phyloP scores from a whole-genome alignment of 2,329 filamentous ascomycete species.

The Penicillium sp. region DNA sequence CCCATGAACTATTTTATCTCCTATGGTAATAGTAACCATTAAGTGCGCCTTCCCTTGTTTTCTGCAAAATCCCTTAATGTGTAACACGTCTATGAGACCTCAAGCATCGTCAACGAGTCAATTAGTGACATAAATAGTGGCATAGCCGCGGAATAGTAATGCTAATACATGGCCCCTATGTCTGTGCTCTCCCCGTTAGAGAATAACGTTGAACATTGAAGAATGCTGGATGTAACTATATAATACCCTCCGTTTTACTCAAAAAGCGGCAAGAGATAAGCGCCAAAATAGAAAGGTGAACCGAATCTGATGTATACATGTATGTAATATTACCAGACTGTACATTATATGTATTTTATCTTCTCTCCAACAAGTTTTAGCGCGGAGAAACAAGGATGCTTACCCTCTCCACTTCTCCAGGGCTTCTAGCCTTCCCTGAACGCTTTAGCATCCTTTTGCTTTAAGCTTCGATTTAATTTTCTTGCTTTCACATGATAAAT shows the following conservation, averaged over 20 bases:
- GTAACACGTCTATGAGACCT: no score
- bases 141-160: background rate
- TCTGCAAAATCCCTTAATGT: no score
- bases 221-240: background rate
- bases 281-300: background rate
- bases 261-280: background rate
- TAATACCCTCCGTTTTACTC: background rate
- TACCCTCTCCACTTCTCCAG: background rate
- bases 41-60: no score
- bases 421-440: background rate
- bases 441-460: background rate
- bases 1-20: no score
- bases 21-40: no score
- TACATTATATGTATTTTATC: background rate
- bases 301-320: background rate
- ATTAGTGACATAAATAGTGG: no score
- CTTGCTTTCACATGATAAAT: conserved; percentile 8
- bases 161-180: background rate
- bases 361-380: background rate
- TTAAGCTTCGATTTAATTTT: conserved; percentile 1
- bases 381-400: background rate
- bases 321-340: background rate
- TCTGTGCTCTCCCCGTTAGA: background rate
- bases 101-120: no score
- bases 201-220: background rate